Conservation (phyloP, 768 basidiomycete species). For the Tubosaeta sp. region DNA sequence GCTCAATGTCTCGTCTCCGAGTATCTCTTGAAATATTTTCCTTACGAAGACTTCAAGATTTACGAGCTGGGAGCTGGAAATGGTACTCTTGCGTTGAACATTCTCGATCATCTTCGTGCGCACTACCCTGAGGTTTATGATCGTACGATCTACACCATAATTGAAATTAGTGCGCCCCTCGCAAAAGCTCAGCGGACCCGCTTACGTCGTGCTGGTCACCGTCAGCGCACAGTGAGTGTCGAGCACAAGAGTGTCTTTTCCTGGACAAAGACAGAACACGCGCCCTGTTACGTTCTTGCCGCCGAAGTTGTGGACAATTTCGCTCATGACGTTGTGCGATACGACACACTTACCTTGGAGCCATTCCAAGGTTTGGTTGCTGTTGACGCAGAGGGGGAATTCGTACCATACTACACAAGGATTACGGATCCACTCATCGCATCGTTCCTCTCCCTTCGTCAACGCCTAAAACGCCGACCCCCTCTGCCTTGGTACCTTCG, state of each 20-base stretch:
- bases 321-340: constrained; percentile 91
- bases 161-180: constrained; percentile 86
- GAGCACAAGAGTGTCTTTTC: constrained; percentile 80
- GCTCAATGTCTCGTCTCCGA: constrained; percentile 86
- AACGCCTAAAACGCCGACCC: constrained; percentile 51
- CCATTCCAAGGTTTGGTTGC: constrained; percentile 84
- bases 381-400: constrained; percentile 77
- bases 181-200: constrained; percentile 66
- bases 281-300: constrained; percentile 90
- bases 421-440: constrained; percentile 81
- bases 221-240: constrained; percentile 51
- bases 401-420: constrained; percentile 75
- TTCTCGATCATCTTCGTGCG: constrained; percentile 74
- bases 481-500: constrained; percentile 54
- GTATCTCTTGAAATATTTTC: constrained; percentile 92
- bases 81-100: constrained; percentile 87
- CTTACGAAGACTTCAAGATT: constrained; percentile 91
- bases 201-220: constrained; percentile 42
- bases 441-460: constrained; percentile 71
- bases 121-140: constrained; percentile 91
- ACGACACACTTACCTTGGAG: constrained; percentile 71
- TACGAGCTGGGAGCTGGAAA: constrained; percentile 99
- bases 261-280: constrained; percentile 69
- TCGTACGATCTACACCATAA: constrained; percentile 87
- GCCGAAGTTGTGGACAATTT: constrained; percentile 99